These are phyloP conservation scores for Cryphonectria nitschkei DNA, from an alignment of 2,329 filamentous ascomycete species.

Conservation along the genomic window DNA sequence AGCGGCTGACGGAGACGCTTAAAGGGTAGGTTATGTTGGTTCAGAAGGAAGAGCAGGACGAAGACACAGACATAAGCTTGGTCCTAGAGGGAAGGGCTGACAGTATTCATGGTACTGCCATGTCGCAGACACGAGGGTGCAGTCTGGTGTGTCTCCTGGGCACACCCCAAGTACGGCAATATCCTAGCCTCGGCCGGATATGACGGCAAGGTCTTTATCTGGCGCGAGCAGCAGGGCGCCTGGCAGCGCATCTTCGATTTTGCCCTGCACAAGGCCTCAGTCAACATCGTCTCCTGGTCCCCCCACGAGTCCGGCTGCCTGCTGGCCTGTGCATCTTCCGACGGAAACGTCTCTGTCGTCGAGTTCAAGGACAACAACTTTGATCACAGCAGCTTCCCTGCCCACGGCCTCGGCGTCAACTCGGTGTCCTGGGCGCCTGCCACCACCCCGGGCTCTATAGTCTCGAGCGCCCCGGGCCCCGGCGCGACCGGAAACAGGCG, in stretches of 20 bases:
- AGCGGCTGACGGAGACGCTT: slow-evolving; percentile 87
- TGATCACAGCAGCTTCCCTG: slow-evolving; percentile 86
- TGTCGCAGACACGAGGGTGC: slow-evolving; percentile 87
- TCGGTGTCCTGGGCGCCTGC: slow-evolving; percentile 94
- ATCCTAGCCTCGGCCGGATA: slow-evolving; percentile 95
- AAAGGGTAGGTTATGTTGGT: slow-evolving; percentile 70
- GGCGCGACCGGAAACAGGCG: slow-evolving; percentile 69
- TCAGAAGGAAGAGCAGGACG: background rate
- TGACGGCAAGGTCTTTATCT: slow-evolving; percentile 98
- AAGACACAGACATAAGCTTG: no score
- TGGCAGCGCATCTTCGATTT: slow-evolving; percentile 94
- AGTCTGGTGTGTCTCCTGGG: slow-evolving; percentile 98
- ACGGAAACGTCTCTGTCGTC: slow-evolving; percentile 90
- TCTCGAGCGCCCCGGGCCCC: slow-evolving; percentile 68
- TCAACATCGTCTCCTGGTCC: slow-evolving; percentile 98
- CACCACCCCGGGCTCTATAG: slow-evolving; percentile 79
- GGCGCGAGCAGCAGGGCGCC: slow-evolving; percentile 80
- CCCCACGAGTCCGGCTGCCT: slow-evolving; percentile 95
- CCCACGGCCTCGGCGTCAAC: slow-evolving; percentile 93
- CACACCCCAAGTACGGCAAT: slow-evolving; percentile 97
- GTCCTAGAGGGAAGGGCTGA: background rate
- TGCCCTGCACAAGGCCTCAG: slow-evolving; percentile 89
- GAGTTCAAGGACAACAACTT: slow-evolving; percentile 97
- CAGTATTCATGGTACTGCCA: background rate
- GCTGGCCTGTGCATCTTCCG: slow-evolving; percentile 90